phyloP scores from a whole-genome alignment of 495 filamentous ascomycete genomes.

The Corynascus novoguineensis region DNA sequence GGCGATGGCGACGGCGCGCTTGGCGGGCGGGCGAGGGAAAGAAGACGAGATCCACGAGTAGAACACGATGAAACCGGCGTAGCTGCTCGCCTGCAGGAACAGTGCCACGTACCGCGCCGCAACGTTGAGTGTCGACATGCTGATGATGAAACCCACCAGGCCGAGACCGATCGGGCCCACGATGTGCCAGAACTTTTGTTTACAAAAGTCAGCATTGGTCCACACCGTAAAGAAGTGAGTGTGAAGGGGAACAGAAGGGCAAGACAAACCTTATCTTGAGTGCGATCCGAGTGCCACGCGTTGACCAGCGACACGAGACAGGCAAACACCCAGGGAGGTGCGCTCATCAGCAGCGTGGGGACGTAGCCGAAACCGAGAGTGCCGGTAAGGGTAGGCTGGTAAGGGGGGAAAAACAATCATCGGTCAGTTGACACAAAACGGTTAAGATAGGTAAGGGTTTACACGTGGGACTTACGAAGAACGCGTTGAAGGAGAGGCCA shows the following conservation, averaged over 20 bases:
- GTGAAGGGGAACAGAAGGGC: background rate
- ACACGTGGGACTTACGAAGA: conserved; percentile 38
- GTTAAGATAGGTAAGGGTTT: conserved; percentile 43
- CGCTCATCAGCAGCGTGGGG: conserved; percentile 65
- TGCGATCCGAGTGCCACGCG: conserved; percentile 69
- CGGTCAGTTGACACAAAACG: conserved; percentile 49
- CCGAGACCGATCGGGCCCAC: conserved; percentile 60
- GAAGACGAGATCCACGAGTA: conserved; percentile 72
- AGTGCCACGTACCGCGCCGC: conserved; percentile 71
- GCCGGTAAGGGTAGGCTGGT: conserved; percentile 70
- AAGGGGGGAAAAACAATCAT: conserved; percentile 22
- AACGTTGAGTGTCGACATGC: conserved; percentile 57
- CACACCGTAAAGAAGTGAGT: background rate
- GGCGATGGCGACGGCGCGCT: conserved; percentile 72
- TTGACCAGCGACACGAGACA: conserved; percentile 65
- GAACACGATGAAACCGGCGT: conserved; percentile 60
- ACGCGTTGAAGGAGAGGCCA: conserved; percentile 45
- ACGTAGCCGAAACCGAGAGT: conserved; percentile 67
- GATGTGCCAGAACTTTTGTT: conserved; percentile 72
- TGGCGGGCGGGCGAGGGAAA: conserved; percentile 69
- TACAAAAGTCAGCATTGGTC: too few relatives aligned
- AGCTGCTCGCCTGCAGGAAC: conserved; percentile 59
- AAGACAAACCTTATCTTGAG: conserved; percentile 46
- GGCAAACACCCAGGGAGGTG: conserved; percentile 65
- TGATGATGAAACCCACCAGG: conserved; percentile 65